Conservation (phyloP, 225 moss, liverwort and hornwort genomes). For the Polytrichum formosum region DNA sequence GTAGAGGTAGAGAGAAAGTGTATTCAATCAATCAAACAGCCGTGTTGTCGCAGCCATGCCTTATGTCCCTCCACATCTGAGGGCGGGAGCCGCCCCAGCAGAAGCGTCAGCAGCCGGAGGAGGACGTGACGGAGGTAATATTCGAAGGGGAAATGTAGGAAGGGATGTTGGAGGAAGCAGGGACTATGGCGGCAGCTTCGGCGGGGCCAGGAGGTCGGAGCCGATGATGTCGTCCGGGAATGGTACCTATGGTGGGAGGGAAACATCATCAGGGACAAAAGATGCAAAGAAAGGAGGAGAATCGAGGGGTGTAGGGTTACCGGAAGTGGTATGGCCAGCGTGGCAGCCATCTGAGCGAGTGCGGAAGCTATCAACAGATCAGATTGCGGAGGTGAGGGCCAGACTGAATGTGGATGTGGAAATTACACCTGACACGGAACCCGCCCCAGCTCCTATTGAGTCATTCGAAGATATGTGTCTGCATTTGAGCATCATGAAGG, state of each 20-base stretch:
- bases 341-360: slow-evolving; percentile 99
- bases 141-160: slow-evolving; percentile 13
- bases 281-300: slow-evolving; percentile 36
- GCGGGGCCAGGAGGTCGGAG: slow-evolving; percentile 53
- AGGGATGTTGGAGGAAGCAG: slow-evolving; percentile 39
- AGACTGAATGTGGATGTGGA: slow-evolving; percentile 94
- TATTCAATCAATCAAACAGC: neutral
- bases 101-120: slow-evolving; percentile 24
- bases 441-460: slow-evolving; percentile 89
- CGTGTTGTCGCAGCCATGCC: slow-evolving; percentile 72
- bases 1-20: neutral
- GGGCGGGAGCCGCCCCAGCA: slow-evolving; percentile 93
- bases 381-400: slow-evolving; percentile 87
- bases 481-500: slow-evolving; percentile 94
- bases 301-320: slow-evolving; percentile 61
- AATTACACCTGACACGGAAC: slow-evolving; percentile 64
- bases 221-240: slow-evolving; percentile 32
- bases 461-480: slow-evolving; percentile 98
- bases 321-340: slow-evolving; percentile 89
- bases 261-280: neutral
- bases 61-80: slow-evolving; percentile 99
- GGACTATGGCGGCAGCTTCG: slow-evolving; percentile 76
- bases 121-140: slow-evolving; percentile 32
- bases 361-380: slow-evolving; percentile 77
- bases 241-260: slow-evolving; percentile 40